Conservation (phyloP, 2,329 filamentous ascomycete species). For the Microcera coccophila region DNA sequence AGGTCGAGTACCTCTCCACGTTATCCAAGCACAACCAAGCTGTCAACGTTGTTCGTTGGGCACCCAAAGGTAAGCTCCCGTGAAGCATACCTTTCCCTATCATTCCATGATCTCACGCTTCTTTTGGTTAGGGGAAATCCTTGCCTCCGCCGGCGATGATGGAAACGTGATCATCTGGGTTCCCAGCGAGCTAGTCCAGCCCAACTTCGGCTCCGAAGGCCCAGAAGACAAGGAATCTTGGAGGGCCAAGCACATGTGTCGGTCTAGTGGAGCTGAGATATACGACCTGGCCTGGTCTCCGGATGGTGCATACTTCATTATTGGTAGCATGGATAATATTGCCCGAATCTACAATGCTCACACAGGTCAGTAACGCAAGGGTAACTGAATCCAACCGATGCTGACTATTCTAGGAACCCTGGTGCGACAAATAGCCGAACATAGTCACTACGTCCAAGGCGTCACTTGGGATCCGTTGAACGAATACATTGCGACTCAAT, state of each 20-base stretch:
- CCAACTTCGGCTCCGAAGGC: constrained; percentile 74
- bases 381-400: constrained; percentile 1
- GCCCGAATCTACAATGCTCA: constrained; percentile 94
- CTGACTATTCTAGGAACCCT: constrained; percentile 45
- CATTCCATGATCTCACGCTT: not conserved
- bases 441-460: constrained; percentile 97
- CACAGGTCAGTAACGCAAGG: constrained; percentile 59
- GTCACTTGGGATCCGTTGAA: constrained; percentile 98
- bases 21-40: constrained; percentile 92
- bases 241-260: constrained; percentile 96
- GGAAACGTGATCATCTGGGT: constrained; percentile 97
- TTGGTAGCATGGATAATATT: constrained; percentile 98
- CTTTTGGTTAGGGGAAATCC: constrained; percentile 66
- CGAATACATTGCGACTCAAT: constrained; percentile 97
- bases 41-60: constrained; percentile 96
- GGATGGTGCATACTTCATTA: constrained; percentile 94
- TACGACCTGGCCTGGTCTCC: constrained; percentile 99
- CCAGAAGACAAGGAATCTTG: constrained; percentile 94
- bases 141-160: constrained; percentile 94
- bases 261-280: constrained; percentile 90
- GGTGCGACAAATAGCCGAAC: constrained; percentile 91
- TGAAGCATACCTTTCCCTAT: too few relatives aligned
- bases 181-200: constrained; percentile 70
- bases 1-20: constrained; percentile 87
- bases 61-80: constrained; percentile 70